Evolutionary conservation across 768 basidiomycete genomes (phyloP).

Genomic region (Auricularia cornea): DNA sequence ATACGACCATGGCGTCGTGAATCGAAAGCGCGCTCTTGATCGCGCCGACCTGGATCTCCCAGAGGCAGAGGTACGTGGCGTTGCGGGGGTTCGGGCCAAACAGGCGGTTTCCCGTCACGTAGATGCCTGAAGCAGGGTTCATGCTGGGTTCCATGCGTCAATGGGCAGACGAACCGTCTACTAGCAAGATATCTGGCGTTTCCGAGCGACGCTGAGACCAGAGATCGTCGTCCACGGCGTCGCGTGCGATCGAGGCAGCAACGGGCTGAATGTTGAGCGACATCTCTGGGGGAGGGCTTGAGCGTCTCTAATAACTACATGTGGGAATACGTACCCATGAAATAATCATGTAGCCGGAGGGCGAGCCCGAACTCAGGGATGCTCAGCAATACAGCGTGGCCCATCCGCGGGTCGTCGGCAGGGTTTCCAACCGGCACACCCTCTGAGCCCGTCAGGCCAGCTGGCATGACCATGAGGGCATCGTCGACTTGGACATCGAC

Average conservation of each 20-base stretch:
- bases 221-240: conserved; percentile 26
- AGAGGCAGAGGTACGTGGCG: conserved; percentile 83
- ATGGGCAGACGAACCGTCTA: conserved; percentile 35
- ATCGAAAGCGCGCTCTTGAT: conserved; percentile 51
- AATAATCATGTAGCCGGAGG: conserved; percentile 75
- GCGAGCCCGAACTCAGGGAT: conserved; percentile 67
- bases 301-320: neutral
- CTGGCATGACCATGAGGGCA: conserved; percentile 55
- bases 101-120: conserved; percentile 74
- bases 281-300: conserved; percentile 46
- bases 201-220: conserved; percentile 11
- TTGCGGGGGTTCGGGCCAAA: conserved; percentile 85
- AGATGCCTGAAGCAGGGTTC: conserved; percentile 43
- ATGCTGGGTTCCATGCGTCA: neutral
- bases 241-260: conserved; percentile 38
- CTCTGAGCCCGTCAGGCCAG: conserved; percentile 58
- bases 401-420: conserved; percentile 32
- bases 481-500: conserved; percentile 45
- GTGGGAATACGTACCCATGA: conserved; percentile 56
- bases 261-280: conserved; percentile 63
- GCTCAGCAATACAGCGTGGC: conserved; percentile 45
- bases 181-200: conserved; percentile 32
- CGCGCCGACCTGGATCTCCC: conserved; percentile 75
- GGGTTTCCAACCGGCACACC: conserved; percentile 9
- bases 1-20: conserved; percentile 41